These are phyloP conservation scores for Phyllostachys edulis DNA, from an alignment of 176 grass and related monocot species.

Conservation along the genomic window DNA sequence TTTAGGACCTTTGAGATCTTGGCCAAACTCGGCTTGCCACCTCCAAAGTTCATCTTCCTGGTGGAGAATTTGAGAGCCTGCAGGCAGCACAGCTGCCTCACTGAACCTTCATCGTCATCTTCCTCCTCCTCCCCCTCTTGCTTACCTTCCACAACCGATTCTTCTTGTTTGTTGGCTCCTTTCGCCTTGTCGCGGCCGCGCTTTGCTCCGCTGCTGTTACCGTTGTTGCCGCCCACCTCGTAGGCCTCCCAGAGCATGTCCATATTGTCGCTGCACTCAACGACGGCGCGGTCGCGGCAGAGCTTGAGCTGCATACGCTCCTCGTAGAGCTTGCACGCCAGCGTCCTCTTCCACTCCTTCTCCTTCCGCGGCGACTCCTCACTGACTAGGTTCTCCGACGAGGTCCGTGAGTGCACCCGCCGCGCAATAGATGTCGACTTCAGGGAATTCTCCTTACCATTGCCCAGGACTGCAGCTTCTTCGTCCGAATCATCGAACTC, in stretches of 20 bases:
- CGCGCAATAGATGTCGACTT: constrained; percentile 48
- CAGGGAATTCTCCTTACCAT: constrained; percentile 23
- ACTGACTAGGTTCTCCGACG: constrained; percentile 49
- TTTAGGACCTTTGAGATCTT: constrained; percentile 85
- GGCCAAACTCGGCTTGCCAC: constrained; percentile 68
- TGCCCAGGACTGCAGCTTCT: constrained; percentile 21
- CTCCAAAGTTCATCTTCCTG: constrained; percentile 81
- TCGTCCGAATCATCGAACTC: neutral
- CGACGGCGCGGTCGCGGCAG: constrained; percentile 47
- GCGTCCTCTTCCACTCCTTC: constrained; percentile 86
- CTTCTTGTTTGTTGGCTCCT: constrained; percentile 25
- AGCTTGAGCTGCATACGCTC: constrained; percentile 73
- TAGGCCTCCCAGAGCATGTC: constrained; percentile 97
- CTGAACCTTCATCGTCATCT: constrained; percentile 34
- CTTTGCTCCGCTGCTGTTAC: neutral
- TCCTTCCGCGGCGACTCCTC: constrained; percentile 58
- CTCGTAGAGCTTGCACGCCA: constrained; percentile 93
- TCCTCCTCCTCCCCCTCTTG: constrained; percentile 26
- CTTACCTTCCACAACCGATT: neutral
- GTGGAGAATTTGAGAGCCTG: constrained; percentile 82
- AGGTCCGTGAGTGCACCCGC: constrained; percentile 37
- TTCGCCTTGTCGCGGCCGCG: constrained; percentile 30
- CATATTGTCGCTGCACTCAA: constrained; percentile 72
- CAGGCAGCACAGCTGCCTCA: constrained; percentile 76
- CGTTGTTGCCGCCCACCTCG: constrained; percentile 51